phyloP scores from a whole-genome alignment of 1,139 yeast genomes.

The Kodamaea anthophila region DNA sequence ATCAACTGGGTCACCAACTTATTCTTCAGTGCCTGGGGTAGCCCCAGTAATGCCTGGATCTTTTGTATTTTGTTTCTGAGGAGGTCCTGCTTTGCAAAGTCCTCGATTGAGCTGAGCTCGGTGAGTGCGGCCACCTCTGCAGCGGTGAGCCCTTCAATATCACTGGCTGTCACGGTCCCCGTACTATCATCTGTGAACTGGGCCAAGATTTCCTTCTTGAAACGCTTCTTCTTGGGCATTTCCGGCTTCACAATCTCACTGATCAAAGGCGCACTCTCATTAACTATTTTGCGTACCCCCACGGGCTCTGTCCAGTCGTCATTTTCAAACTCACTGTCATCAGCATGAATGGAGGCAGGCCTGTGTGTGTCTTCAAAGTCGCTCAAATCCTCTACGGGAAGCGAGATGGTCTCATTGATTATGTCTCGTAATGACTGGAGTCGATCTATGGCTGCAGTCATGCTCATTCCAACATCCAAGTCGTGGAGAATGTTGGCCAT shows the following conservation, averaged over 20 bases:
- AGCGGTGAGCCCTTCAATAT: conserved; percentile 29
- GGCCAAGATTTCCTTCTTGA: conserved; percentile 1
- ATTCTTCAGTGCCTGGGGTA: conserved; percentile 52
- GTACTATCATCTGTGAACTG: conserved; percentile 3
- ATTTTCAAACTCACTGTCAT: conserved; percentile 6
- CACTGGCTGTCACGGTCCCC: conserved; percentile 22
- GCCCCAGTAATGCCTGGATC: conserved; percentile 41
- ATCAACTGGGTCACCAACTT: conserved; percentile 64
- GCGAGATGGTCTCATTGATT: conserved; percentile 41
- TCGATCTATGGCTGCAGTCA: conserved; percentile 49
- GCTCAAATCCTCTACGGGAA: conserved; percentile 43
- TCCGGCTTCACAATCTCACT: conserved; percentile 47
- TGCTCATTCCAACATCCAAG: conserved; percentile 45
- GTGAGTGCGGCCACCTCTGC: conserved; percentile 35
- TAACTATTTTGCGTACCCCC: conserved; percentile 47
- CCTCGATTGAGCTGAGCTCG: conserved; percentile 36
- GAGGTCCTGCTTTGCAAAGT: conserved; percentile 46
- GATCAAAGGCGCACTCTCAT: conserved; percentile 43
- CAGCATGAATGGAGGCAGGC: background rate
- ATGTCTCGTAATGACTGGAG: conserved; percentile 51
- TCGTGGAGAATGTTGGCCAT: conserved; percentile 46
- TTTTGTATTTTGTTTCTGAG: conserved; percentile 52
- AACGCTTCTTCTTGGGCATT: conserved; percentile 7
- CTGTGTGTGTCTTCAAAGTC: conserved; percentile 19
- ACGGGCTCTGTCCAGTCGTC: conserved; percentile 44